Evolutionary conservation across 495 filamentous ascomycete genomes (phyloP), one percentile per base, ranked within the genome.

Genomic region (Parathielavia hyrcaniae): DNA sequence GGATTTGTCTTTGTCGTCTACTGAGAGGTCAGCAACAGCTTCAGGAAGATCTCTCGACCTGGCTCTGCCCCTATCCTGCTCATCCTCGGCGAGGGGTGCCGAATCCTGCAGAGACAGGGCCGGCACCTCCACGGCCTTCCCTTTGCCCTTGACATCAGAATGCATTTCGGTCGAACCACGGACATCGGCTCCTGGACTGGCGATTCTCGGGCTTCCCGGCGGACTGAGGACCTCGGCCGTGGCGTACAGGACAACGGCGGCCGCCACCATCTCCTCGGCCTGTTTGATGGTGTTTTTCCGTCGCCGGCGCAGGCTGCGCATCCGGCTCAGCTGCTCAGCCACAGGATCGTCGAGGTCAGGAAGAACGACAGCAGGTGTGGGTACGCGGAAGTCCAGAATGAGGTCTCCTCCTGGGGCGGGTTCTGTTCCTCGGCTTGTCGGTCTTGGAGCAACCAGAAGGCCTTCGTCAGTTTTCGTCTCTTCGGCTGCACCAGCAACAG

Each of bases 221-320:
- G 71, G 71, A 40, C 67, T 73, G 32, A 75, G 57, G 54, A 62
- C 66, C 36, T 71, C 74, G 45, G 68, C 71, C 39, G 75, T 69
- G 50, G 75, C 75, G 53, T 75, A 77, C 7, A 77, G 64, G 17
- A 78, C 69, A 14, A 78, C 75, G 44, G 75, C 75, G n/a, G 73
- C 68, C 14, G 75, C 74, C 13, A 78, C 68, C 55, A 72, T 69
- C 59, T 77, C 75, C 61, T 78, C 75, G 26, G 71, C 71, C 30
- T 70, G 61, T 46, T 67, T 73, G 57, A 75, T 67, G 26, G 69
- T 74, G 47, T 71, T 66, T 35, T 62, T 71, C 23, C 72, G 70
- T 45, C 67, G 69, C 43, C 70, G 70, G 48, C 67, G 72, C 36
- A 73, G 63, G 49, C 69, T 76, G 38, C 63, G 70, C 16, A 63